phyloP scores from a whole-genome alignment of 2,329 filamentous ascomycete genomes.

The Davidsoniella neocaledoniae region DNA sequence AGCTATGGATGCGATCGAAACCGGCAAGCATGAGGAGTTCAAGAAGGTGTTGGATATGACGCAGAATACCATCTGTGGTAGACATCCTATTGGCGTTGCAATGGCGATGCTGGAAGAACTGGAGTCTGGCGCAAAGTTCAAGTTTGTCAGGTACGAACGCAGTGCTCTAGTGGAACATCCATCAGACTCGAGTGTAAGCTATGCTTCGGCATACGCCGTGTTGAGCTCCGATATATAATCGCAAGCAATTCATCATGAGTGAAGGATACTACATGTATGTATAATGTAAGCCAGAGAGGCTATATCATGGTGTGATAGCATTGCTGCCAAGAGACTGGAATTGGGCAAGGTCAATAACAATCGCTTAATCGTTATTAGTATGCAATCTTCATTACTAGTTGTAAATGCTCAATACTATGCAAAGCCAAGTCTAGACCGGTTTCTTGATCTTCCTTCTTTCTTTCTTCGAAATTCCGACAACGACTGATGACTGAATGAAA shows the following conservation, averaged over 20 bases:
- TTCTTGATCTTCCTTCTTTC: too few relatives aligned
- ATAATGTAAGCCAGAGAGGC: background rate
- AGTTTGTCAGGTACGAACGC: constrained; percentile 72
- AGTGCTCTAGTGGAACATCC: constrained; percentile 56
- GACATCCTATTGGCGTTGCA: constrained; percentile 83
- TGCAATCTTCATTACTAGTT: too few relatives aligned
- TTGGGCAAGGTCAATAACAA: too few relatives aligned
- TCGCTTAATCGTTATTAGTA: too few relatives aligned
- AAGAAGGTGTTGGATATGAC: constrained; percentile 52
- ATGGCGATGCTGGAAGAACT: constrained; percentile 73
- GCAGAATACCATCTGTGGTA: constrained; percentile 81
- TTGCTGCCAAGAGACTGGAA: too few relatives aligned
- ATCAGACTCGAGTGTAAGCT: constrained; percentile 77
- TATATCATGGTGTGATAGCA: too few relatives aligned
- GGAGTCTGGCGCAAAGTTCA: constrained; percentile 40
- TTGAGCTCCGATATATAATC: background rate
- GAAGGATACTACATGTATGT: background rate
- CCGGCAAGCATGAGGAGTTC: constrained; percentile 55
- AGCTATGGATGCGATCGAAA: constrained; percentile 72
- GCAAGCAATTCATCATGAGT: background rate
- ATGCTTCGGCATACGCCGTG: constrained; percentile 72
- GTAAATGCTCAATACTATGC: too few relatives aligned
- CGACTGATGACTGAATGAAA: too few relatives aligned
- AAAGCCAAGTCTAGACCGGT: too few relatives aligned
- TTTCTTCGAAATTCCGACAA: too few relatives aligned